phyloP scores from a whole-genome alignment of 495 filamentous ascomycete species.

The Neurospora sp. region DNA sequence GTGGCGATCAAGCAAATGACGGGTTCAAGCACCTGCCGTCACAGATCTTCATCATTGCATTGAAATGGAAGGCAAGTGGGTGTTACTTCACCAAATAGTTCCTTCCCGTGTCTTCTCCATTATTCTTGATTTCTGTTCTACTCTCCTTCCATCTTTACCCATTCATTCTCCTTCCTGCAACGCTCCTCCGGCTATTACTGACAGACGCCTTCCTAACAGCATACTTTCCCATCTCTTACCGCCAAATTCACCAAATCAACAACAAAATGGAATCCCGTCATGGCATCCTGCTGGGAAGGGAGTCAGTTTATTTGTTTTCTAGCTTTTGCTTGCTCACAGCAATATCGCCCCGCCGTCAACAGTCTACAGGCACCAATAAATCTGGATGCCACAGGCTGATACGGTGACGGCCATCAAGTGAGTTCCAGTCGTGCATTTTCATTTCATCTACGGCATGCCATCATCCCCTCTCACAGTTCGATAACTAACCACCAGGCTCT shows the following conservation, averaged over 20 bases:
- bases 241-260: neutral
- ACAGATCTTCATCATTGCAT: neutral
- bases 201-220: neutral
- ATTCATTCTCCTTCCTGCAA: neutral
- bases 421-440: neutral
- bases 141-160: neutral
- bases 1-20: neutral
- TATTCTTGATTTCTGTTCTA: neutral
- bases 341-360: neutral
- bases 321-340: neutral
- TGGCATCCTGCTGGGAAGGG: neutral
- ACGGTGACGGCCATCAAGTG: neutral
- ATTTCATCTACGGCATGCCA: neutral
- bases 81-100: too few species aligned
- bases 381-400: neutral
- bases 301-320: neutral
- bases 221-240: neutral
- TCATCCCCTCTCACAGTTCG: neutral
- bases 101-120: neutral
- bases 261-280: neutral
- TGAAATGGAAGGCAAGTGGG: too few species aligned
- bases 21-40: neutral
- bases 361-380: neutral
- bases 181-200: neutral
- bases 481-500: neutral